Conservation (phyloP, 371 early-diverging fungal species). For the Parasitella parasitica region DNA sequence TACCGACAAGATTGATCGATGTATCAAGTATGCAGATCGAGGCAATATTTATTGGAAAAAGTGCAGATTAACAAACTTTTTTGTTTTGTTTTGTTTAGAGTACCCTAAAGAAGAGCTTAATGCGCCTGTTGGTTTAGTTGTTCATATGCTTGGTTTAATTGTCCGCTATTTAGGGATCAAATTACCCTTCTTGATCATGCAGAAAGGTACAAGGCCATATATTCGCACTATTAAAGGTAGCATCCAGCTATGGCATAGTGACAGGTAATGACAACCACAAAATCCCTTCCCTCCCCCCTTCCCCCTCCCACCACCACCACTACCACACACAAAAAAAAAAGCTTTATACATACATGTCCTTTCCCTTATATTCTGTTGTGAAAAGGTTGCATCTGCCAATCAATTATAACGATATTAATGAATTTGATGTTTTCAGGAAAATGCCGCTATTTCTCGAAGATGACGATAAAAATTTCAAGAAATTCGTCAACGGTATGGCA, state of each 20-base stretch:
- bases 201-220: conserved; percentile 55
- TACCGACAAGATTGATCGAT: conserved; percentile 42
- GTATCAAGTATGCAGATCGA: conserved; percentile 37
- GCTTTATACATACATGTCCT: not conserved
- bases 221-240: conserved; percentile 28
- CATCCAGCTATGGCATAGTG: conserved; percentile 18
- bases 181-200: conserved; percentile 68
- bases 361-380: not conserved
- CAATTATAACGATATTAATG: not conserved
- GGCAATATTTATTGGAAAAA: not conserved
- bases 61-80: conserved; percentile 3
- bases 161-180: conserved; percentile 76
- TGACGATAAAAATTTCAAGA: conserved; percentile 52
- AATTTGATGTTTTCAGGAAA: conserved; percentile 18
- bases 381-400: not conserved
- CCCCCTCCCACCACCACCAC: no score
- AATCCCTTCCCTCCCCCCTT: not conserved
- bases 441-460: conserved; percentile 67
- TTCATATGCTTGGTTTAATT: conserved; percentile 78
- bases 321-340: no score
- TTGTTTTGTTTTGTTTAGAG: no score
- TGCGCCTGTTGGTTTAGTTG: conserved; percentile 76
- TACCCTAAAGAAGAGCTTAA: conserved; percentile 75
- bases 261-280: conserved; percentile 17
- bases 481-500: conserved; percentile 71